Evolutionary conservation across 2,329 filamentous ascomycete species (phyloP), one percentile per base, ranked within the genome.

Genomic region (Ophiostoma australiae): DNA sequence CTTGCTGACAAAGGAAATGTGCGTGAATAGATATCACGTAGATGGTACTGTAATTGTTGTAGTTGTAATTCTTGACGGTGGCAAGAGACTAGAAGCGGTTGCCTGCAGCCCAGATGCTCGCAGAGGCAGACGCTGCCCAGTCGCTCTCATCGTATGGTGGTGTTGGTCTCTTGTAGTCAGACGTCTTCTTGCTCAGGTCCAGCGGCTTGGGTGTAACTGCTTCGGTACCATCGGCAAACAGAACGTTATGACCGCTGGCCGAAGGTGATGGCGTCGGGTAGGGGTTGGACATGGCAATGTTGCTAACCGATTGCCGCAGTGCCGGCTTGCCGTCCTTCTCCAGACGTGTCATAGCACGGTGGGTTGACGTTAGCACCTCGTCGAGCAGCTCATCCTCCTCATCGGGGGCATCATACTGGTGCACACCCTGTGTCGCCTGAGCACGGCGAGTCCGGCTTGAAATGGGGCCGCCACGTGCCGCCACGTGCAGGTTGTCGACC

Each of bases 361-460:
- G 90, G 0, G 93, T 91, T 6, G 91, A 92, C 68, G 89, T 86
- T 61, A 97, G 84, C 27, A 89, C 93, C 80, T 99, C 95, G 75
- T 97, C 94, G 11, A 98, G 85, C 11, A 99, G 85, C 80, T 99
- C 95, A 72, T 99, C 95, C 78, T 98, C 94, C 80, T 99, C 95
- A 76, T 97, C 94, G 0, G 95, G 93, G 0, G 94, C 94, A 77
- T 99, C 95, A 78, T 98, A 97, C 73, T 92, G 90, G 76, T 91
- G 90, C 68, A 91, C 88, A 4, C 91, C 91, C 73, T 93, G 90
- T 4, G 85, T 83, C 17, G 92, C 89, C 78, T 96, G 86, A 15
- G 92, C 90, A 72, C 93, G 87, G 72, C 94, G 86, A 17, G 93
- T 95, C 73, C 94, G 86, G 78, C 90, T 93, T 0, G 92, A 93